A percentile compares a stretch with the other conserved stretches of the same genome.
phyloP scores from a whole-genome alignment of 106 monocot species.

The Narthecium ossifragum region DNA sequence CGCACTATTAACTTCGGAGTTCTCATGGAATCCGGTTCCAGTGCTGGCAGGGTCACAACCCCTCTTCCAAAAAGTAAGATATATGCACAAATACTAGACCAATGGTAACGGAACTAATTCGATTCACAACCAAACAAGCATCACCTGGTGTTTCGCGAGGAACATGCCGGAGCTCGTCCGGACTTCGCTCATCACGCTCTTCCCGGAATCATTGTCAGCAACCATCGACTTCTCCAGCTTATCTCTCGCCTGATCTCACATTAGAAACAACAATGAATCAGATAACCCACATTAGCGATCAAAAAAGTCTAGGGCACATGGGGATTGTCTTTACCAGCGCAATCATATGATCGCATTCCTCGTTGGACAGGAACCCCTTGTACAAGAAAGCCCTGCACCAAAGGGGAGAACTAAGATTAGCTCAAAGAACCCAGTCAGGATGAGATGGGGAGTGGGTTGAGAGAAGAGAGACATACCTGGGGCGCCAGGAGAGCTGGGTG shows the following conservation, averaged over 20 bases:
- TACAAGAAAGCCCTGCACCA: neutral
- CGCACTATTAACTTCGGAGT: too few species aligned
- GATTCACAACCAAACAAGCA: neutral
- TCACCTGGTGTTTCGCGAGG: slow-evolving; percentile 58
- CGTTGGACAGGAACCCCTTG: neutral
- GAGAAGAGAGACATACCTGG: neutral
- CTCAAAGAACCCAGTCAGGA: neutral
- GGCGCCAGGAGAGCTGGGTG: neutral
- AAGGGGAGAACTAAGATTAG: neutral
- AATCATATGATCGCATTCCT: slow-evolving; percentile 1
- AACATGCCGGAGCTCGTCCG: slow-evolving; percentile 97
- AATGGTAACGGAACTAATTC: neutral
- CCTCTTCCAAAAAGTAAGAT: too few species aligned
- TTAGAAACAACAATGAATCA: too few species aligned
- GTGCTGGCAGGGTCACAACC: too few species aligned
- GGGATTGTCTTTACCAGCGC: neutral
- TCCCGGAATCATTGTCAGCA: slow-evolving; percentile 69
- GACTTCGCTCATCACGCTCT: slow-evolving; percentile 61
- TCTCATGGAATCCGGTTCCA: too few species aligned
- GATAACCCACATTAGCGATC: too few species aligned
- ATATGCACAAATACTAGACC: neutral
- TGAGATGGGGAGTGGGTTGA: neutral
- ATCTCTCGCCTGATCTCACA: slow-evolving; percentile 40
- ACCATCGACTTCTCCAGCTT: slow-evolving; percentile 84
- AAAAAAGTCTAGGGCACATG: too few species aligned